phyloP scores from a whole-genome alignment of 176 grass and related monocot species.

The Poa pratensis region DNA sequence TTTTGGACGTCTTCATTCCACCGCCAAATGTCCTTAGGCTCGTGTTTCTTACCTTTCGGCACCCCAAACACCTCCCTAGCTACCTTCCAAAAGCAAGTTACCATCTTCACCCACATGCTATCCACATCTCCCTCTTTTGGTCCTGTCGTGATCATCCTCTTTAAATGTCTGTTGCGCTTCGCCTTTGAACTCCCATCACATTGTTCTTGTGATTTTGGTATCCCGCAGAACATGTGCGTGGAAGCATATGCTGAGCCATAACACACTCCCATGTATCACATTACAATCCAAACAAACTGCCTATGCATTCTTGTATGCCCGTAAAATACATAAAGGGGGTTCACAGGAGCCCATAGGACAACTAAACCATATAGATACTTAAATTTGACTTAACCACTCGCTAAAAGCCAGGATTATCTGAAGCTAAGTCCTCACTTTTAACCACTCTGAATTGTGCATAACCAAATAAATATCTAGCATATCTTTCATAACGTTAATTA shows the following conservation, averaged over 20 bases:
- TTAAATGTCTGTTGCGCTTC: background rate
- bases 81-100: too few species aligned
- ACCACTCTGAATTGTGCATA: background rate
- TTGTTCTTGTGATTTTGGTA: background rate
- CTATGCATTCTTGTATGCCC: background rate
- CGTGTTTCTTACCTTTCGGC: too few species aligned
- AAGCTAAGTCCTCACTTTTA: background rate
- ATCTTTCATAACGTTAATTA: background rate
- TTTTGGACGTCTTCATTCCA: too few species aligned
- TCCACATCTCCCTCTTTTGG: background rate
- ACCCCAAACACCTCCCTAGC: too few species aligned
- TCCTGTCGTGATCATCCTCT: background rate
- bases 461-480: slow-evolving; percentile 22
- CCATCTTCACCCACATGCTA: too few species aligned
- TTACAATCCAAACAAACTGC: background rate
- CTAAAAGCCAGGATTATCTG: background rate
- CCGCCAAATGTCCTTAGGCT: too few species aligned
- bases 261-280: slow-evolving; percentile 15
- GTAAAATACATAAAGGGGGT: background rate
- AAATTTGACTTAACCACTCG: background rate
- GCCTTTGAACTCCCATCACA: background rate
- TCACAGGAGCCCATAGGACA: background rate
- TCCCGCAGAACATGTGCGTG: background rate
- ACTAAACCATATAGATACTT: background rate
- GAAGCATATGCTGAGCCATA: background rate